Base-by-base conservation (phyloP, 768 basidiomycete species). In the Leccinum uliginosum region DNA sequence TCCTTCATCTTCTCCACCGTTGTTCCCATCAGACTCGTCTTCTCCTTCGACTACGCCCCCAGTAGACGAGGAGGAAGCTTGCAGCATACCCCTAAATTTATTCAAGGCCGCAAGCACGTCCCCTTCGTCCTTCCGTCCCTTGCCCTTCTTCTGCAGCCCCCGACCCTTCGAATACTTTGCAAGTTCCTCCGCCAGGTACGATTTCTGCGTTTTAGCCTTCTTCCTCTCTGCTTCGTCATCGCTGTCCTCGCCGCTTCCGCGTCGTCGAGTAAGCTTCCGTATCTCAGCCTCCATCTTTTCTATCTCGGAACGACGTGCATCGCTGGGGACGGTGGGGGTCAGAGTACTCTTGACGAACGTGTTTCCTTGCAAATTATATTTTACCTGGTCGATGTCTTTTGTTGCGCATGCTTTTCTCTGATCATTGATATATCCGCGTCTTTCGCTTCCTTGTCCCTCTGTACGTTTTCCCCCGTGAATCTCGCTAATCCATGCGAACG, bases 281-380 rank as follows among this genome's bases (percentile, higher is more conserved):
- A 98, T 89, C 46, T 93, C 89, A 7, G 83, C 84, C 71, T 98
- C 92, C 85, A 98, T 91, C 64, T 82, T 86, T 62, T 85, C 86
- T 51, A 97, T 91, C 68, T 93, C 86, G 7, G 83, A 77, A 65
- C 86, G 82, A 21, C 89, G 87, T 11, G 80, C 72, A 32, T 78
- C 78, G 52, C 88, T 93, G 56, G 4, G 47, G 34, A 27, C 5
- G 21, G 50, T 50, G 57, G 43, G 35, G 32, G 30, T 57, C 24
- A 66, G 50, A 23, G 19, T 23, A 21, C 26, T 14, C 10, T 30
- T 24, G 14, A 2, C 27, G 0, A 15, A 2, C 27, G 0, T 5
- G 35, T 4, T 19, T 29, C 35, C 19, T 23, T 10, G 26, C 63
- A 45, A 50, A 52, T 24, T 30, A 47, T 35, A 50, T 44, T 53